Percentiles rank a stretch among this genome's conserved stretches.
phyloP scores from a whole-genome alignment of 176 grass and related monocot species.

The Musa troglodytarum region DNA sequence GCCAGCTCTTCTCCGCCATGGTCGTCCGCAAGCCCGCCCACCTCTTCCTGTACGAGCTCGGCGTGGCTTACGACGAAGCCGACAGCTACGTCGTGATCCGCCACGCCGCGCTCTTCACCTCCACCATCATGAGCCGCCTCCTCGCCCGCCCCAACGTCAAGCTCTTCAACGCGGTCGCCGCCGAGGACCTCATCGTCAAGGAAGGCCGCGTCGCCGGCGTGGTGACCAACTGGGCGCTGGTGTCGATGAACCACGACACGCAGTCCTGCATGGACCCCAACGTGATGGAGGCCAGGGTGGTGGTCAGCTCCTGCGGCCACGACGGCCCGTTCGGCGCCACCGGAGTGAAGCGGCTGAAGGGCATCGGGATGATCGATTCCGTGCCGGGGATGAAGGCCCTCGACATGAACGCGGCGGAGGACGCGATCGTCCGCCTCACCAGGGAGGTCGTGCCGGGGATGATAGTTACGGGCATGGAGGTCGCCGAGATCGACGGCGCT shows the following conservation, averaged over 20 bases:
- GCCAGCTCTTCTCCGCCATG: slow-evolving; percentile 87
- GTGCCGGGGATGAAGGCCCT: slow-evolving; percentile 81
- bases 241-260: slow-evolving; percentile 88
- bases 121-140: slow-evolving; percentile 72
- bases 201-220: slow-evolving; percentile 55
- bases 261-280: slow-evolving; percentile 98
- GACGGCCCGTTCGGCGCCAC: slow-evolving; percentile 87
- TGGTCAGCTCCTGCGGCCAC: slow-evolving; percentile 89
- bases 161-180: slow-evolving; percentile 91
- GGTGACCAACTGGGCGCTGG: slow-evolving; percentile 88
- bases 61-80: slow-evolving; percentile 62
- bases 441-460: slow-evolving; percentile 79
- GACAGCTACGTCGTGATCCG: slow-evolving; percentile 73
- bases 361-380: slow-evolving; percentile 74
- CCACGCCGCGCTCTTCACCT: slow-evolving; percentile 90
- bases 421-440: slow-evolving; percentile 75
- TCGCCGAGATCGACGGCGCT: slow-evolving; percentile 85
- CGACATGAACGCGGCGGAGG: slow-evolving; percentile 88
- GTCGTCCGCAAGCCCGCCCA: slow-evolving; percentile 79
- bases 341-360: slow-evolving; percentile 73
- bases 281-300: slow-evolving; percentile 83
- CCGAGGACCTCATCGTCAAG: slow-evolving; percentile 80
- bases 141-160: slow-evolving; percentile 82
- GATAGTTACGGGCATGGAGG: slow-evolving; percentile 96
- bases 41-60: slow-evolving; percentile 72